phyloP scores from a whole-genome alignment of 2,329 filamentous ascomycete genomes.

The Biscogniauxia sp. region DNA sequence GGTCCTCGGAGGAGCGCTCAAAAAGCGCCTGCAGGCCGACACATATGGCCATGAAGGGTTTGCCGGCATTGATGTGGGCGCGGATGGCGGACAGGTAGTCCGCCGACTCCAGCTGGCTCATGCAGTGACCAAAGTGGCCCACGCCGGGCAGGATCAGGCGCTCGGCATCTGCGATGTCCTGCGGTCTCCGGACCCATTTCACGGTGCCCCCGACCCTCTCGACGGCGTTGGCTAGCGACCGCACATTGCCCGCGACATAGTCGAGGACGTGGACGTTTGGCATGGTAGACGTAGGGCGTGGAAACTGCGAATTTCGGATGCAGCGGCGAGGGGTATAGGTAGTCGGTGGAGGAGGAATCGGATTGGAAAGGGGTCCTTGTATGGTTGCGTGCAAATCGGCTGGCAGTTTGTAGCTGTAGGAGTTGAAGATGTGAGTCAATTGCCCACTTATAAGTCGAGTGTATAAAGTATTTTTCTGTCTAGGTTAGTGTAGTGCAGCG shows the following conservation, averaged over 20 bases:
- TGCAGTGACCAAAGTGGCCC: conserved; percentile 95
- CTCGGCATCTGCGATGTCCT: conserved; percentile 83
- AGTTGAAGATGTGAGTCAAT: conserved; percentile 24
- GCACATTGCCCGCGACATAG: conserved; percentile 95
- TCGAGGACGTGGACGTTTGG: conserved; percentile 75
- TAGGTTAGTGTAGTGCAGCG: too few relatives aligned
- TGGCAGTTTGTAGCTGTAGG: background rate
- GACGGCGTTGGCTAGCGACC: conserved; percentile 94
- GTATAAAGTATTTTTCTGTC: conserved; percentile 11
- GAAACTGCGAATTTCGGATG: background rate
- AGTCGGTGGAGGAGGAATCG: background rate
- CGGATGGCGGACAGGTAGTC: conserved; percentile 82
- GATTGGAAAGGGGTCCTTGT: background rate
- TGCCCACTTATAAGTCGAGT: conserved; percentile 7
- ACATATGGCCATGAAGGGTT: conserved; percentile 97
- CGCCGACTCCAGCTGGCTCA: conserved; percentile 76
- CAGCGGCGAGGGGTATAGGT: background rate
- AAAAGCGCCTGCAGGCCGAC: conserved; percentile 92
- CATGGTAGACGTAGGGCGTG: conserved; percentile 48
- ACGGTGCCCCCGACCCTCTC: conserved; percentile 92
- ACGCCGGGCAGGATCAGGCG: conserved; percentile 95
- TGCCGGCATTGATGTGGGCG: conserved; percentile 82
- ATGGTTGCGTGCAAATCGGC: background rate
- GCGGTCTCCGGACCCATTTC: conserved; percentile 84
- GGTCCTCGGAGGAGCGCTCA: conserved; percentile 77